Conservation (phyloP, 495 filamentous ascomycete genomes). For the Neurospora intermedia region DNA sequence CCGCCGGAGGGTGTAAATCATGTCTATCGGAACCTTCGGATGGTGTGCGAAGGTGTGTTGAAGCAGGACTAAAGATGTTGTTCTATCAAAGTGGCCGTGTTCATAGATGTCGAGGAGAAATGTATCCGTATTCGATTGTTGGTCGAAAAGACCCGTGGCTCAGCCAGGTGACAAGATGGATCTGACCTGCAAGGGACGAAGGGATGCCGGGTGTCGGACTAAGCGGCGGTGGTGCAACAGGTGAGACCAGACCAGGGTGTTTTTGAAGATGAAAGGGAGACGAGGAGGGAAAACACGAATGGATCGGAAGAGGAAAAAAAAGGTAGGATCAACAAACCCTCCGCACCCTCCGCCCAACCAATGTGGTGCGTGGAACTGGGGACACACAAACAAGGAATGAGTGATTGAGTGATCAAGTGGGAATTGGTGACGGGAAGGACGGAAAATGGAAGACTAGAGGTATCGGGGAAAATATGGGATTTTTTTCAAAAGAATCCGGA, state of each 20-base stretch:
- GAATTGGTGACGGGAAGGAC: not conserved
- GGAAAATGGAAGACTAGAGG: not conserved
- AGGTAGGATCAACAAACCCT: not conserved
- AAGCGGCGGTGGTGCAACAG: not conserved
- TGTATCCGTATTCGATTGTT: not conserved
- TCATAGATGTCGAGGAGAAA: not conserved
- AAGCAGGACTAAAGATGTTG: not conserved
- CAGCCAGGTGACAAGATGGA: not conserved
- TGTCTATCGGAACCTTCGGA: not conserved
- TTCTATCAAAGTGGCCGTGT: not conserved
- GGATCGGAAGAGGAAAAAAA: not conserved
- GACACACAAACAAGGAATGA: not conserved
- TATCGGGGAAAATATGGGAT: not conserved
- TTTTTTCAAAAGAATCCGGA: not conserved
- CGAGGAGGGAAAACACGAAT: not conserved
- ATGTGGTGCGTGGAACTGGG: not conserved
- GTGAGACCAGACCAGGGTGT: not conserved
- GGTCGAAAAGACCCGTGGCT: not conserved
- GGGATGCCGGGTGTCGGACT: not conserved
- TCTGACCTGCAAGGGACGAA: not conserved
- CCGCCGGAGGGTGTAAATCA: conserved; percentile 29
- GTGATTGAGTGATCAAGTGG: not conserved
- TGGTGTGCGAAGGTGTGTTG: not conserved
- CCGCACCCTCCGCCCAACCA: not conserved
- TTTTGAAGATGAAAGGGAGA: not conserved